Base-by-base conservation (phyloP, 2,329 filamentous ascomycete species). In the Talaromyces sp. region DNA sequence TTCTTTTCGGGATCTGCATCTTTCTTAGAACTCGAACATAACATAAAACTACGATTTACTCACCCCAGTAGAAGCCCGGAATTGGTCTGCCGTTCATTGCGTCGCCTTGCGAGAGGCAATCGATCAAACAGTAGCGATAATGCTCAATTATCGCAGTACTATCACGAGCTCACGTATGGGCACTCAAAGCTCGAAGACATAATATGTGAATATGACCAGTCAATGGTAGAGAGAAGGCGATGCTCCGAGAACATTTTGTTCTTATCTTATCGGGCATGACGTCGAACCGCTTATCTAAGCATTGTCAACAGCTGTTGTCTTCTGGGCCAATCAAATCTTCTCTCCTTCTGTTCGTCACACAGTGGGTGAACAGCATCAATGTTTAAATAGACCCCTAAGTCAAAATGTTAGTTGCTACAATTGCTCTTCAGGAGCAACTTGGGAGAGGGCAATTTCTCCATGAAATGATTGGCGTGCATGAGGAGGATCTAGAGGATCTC, bases 1-100 rank as follows among this genome's bases (percentile, higher is more conserved):
- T 83, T 83, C 74, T 86, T 90, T 50, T 82, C 82, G 13, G 75
- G 69, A 65, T 80, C 78, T 80, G 67, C 19, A 24, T 50, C 19
- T n/a, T 31, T 27, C 33, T 35, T 43, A 33, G 37, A n/a, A 16
- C 13, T 47, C 8, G 27, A 33, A 47, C 43, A 2, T 47, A 19
- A 19, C 22, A 3, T 19, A 37, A 11, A 11, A 39, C 43, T 35
- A 13, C 14, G 27, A 48, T 50, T 22, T 37, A 47, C 67, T 60
- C 31, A 68, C 67, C 67, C 61, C 62, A 68, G 31, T 65, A 65
- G 22, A 67, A 68, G 3, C 67, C 67, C 11, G 67, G 67, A 37
- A 68, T 68, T 43, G 65, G 35, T 58, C 48, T 60, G 31, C 54
- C 57, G 54, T 60, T 67, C 62, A 64, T 67, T 14, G n/a, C 43